These are phyloP conservation scores for Neurospora hispaniola DNA, from an alignment of 495 filamentous ascomycete species.

Conservation along the genomic window DNA sequence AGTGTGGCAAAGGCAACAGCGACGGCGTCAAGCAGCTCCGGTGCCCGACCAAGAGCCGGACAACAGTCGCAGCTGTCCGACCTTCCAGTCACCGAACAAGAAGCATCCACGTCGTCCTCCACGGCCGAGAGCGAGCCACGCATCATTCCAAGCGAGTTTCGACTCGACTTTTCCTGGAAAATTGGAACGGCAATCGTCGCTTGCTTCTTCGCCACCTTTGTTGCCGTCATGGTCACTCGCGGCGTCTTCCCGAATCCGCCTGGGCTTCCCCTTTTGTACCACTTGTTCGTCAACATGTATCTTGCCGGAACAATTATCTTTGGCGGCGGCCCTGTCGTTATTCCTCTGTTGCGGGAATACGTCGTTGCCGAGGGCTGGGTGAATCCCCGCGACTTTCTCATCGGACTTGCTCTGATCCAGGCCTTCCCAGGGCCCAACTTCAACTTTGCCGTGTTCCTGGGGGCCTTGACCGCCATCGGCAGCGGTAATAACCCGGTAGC, in stretches of 20 bases:
- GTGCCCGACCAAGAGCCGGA: not conserved
- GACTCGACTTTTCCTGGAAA: slow-evolving; percentile 34
- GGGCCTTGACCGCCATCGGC: slow-evolving; percentile 44
- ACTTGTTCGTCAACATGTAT: slow-evolving; percentile 71
- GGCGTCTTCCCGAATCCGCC: slow-evolving; percentile 28
- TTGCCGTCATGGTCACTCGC: slow-evolving; percentile 49
- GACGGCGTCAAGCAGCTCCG: not conserved
- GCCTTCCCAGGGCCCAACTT: slow-evolving; percentile 81
- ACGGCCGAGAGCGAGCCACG: slow-evolving; percentile 24
- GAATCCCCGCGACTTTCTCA: slow-evolving; percentile 64
- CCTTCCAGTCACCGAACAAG: slow-evolving; percentile 11
- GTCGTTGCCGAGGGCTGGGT: slow-evolving; percentile 77
- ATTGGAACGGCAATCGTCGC: slow-evolving; percentile 37
- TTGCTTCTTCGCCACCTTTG: slow-evolving; percentile 50
- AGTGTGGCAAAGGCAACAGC: not conserved
- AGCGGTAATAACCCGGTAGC: slow-evolving; percentile 19
- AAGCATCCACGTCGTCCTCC: not conserved
- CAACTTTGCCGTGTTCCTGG: slow-evolving; percentile 77
- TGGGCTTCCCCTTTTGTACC: slow-evolving; percentile 39
- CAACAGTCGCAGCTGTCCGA: not conserved
- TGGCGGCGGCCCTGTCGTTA: slow-evolving; percentile 77
- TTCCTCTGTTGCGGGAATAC: slow-evolving; percentile 69
- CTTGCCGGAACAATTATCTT: slow-evolving; percentile 86
- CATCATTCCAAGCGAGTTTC: slow-evolving; percentile 29
- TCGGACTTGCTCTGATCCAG: slow-evolving; percentile 75